Evolutionary conservation across 306 rosid species (phyloP).

Genomic region (Quercus robur): DNA sequence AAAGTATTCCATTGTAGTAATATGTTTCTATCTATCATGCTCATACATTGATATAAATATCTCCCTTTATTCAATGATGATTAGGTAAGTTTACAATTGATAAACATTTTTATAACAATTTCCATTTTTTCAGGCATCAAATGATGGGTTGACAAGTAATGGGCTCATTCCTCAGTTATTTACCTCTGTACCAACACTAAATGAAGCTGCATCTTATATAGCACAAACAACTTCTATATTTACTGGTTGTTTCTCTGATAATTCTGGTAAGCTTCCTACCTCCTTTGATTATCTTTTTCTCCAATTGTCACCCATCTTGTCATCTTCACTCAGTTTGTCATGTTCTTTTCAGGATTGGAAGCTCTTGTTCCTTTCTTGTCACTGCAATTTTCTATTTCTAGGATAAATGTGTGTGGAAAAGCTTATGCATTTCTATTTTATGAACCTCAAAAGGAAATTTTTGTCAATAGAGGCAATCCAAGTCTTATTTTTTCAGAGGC

Average conservation of each 20-base stretch:
- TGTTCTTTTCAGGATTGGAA: too few relatives aligned
- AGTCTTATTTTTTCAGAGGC: background rate
- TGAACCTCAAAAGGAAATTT: too few relatives aligned
- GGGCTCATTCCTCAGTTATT: slow-evolving; percentile 75
- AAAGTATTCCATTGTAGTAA: background rate
- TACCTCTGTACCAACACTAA: slow-evolving; percentile 81
- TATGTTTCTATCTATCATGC: background rate
- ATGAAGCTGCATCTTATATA: slow-evolving; percentile 85
- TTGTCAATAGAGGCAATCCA: too few relatives aligned
- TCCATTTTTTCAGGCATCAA: slow-evolving; percentile 36
- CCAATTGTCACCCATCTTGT: too few relatives aligned
- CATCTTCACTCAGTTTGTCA: too few relatives aligned
- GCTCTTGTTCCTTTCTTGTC: too few relatives aligned
- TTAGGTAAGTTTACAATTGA: background rate
- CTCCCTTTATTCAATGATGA: background rate
- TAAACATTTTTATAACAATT: background rate
- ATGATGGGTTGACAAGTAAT: slow-evolving; percentile 40
- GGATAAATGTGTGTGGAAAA: too few relatives aligned
- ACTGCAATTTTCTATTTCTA: too few relatives aligned
- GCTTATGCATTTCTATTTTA: too few relatives aligned
- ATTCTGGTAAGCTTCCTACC: slow-evolving; percentile 55
- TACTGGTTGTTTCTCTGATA: slow-evolving; percentile 77
- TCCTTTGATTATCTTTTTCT: background rate
- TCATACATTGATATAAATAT: background rate
- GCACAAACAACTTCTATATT: slow-evolving; percentile 84